Percentiles rank a stretch among this genome's conserved stretches.
Evolutionary conservation across 192 early-diverging fungal species (phyloP).

Genomic region (Funneliformis geosporum): DNA sequence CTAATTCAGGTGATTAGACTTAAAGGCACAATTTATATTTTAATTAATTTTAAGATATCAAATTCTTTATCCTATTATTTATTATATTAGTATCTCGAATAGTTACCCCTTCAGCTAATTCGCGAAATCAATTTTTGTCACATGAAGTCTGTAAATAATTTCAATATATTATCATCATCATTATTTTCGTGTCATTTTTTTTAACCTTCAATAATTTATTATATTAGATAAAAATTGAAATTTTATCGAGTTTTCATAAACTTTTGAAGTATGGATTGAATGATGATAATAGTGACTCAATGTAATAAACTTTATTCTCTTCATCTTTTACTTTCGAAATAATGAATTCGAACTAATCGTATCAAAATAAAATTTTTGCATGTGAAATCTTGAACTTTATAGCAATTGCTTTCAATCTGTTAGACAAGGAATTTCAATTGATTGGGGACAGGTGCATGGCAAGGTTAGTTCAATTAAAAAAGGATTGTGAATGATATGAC

Average conservation of each 20-base stretch:
- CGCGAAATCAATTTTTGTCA: conserved; percentile 4
- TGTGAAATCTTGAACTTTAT: conserved; percentile 44
- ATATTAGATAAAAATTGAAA: conserved; percentile 5
- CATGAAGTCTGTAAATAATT: conserved; percentile 1
- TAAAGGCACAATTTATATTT: background rate
- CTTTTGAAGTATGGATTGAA: background rate
- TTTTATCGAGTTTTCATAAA: conserved; percentile 24
- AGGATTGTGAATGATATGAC: background rate
- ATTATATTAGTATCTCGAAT: background rate
- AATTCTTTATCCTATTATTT: background rate
- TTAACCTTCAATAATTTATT: background rate
- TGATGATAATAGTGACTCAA: background rate
- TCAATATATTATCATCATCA: background rate
- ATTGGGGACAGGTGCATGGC: conserved; percentile 20
- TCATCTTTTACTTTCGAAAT: too few relatives aligned
- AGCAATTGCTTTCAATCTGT: conserved; percentile 42
- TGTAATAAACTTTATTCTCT: background rate
- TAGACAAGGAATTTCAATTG: background rate
- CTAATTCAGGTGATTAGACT: background rate
- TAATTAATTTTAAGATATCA: background rate
- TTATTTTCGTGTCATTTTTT: background rate
- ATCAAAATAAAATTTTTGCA: background rate
- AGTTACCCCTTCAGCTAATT: background rate
- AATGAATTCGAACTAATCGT: background rate
- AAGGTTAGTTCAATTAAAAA: background rate